phyloP scores from a whole-genome alignment of 2,329 filamentous ascomycete species.

The Tolypocladium guangdongense region DNA sequence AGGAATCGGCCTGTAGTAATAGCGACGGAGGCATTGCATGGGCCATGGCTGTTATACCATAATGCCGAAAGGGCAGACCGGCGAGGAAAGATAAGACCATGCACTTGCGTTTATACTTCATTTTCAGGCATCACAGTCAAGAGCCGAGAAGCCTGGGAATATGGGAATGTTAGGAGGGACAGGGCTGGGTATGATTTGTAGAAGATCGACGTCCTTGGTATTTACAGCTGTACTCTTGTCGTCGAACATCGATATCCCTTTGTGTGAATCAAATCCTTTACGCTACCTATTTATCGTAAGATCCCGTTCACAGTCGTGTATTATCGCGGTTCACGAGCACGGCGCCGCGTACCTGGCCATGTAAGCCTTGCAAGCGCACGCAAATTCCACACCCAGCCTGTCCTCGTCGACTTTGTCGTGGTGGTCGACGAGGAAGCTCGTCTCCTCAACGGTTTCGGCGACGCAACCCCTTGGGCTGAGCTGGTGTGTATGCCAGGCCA shows the following conservation, averaged over 20 bases:
- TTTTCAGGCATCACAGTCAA: not conserved
- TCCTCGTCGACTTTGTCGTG: not conserved
- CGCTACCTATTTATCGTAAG: not conserved
- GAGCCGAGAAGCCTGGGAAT: no score
- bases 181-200: not conserved
- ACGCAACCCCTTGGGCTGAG: slow-evolving; percentile 52
- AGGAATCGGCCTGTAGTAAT: slow-evolving; percentile 1
- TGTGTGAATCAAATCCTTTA: not conserved
- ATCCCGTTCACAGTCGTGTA: not conserved
- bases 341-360: no score
- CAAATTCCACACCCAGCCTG: slow-evolving; percentile 47
- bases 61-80: not conserved
- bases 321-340: not conserved
- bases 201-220: not conserved
- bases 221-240: not conserved
- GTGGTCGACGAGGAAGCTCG: slow-evolving; percentile 40
- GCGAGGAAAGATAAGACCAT: not conserved
- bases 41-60: not conserved
- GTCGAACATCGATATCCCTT: not conserved
- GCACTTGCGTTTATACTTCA: not conserved
- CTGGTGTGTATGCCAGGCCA: slow-evolving; percentile 68
- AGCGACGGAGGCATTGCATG: not conserved
- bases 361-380: no score
- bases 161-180: not conserved
- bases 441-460: slow-evolving; percentile 34